Evolutionary conservation across 2,329 filamentous ascomycete genomes (phyloP).

Genomic region (Paecilomyces sp.): DNA sequence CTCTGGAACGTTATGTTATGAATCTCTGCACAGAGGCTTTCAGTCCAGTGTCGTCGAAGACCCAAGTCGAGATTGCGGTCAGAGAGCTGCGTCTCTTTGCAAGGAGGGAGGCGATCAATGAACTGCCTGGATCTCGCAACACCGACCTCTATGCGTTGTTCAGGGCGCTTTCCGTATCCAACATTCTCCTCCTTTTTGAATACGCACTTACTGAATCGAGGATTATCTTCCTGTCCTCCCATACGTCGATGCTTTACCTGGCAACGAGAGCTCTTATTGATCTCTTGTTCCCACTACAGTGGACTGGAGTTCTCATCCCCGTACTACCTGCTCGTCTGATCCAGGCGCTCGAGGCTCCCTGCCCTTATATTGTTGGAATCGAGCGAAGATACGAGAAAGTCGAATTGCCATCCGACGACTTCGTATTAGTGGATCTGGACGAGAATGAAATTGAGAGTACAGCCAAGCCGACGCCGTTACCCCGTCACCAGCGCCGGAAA

Average conservation of each 20-base stretch:
- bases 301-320: slow-evolving; percentile 91
- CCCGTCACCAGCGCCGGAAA: slow-evolving; percentile 84
- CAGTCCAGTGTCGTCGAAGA: slow-evolving; percentile 86
- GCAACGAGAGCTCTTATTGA: slow-evolving; percentile 81
- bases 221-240: slow-evolving; percentile 92
- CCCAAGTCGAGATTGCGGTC: slow-evolving; percentile 86
- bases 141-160: slow-evolving; percentile 92
- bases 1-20: slow-evolving; percentile 90
- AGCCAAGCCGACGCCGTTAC: slow-evolving; percentile 66
- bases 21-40: slow-evolving; percentile 94
- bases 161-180: slow-evolving; percentile 79
- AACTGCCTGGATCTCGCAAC: slow-evolving; percentile 83
- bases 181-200: slow-evolving; percentile 88
- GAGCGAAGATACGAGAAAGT: slow-evolving; percentile 68
- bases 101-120: slow-evolving; percentile 85
- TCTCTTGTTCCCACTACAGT: slow-evolving; percentile 82
- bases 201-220: slow-evolving; percentile 88
- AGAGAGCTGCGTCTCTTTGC: slow-evolving; percentile 88
- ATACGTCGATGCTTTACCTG: slow-evolving; percentile 92
- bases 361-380: slow-evolving; percentile 94
- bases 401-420: slow-evolving; percentile 82
- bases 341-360: slow-evolving; percentile 87
- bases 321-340: slow-evolving; percentile 80
- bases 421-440: slow-evolving; percentile 89
- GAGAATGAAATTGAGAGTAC: slow-evolving; percentile 85